These are phyloP conservation scores for Pneumocystis canis DNA, from an alignment of 1,139 yeast genomes.

Conservation along the genomic window DNA sequence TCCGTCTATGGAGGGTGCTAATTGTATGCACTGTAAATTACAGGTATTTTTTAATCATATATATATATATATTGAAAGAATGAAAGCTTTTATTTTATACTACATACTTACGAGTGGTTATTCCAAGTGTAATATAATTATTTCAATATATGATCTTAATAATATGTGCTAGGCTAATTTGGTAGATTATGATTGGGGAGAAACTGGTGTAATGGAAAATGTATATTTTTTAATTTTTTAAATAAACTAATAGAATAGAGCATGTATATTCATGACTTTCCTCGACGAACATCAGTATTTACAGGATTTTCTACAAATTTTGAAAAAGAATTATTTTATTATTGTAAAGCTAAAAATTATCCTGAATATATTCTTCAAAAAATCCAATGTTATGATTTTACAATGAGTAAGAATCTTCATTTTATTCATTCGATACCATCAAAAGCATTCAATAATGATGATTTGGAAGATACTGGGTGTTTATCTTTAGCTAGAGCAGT, in stretches of 20 bases:
- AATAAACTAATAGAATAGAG: conserved; percentile 9
- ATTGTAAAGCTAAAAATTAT: conserved; percentile 14
- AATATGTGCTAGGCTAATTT: conserved; percentile 16
- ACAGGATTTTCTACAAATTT: conserved; percentile 7
- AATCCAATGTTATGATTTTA: conserved; percentile 14
- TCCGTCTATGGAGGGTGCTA: neutral
- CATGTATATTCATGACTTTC: conserved; percentile 18
- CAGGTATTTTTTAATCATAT: neutral
- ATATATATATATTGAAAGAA: neutral
- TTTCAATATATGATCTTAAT: neutral
- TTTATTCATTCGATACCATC: conserved; percentile 19
- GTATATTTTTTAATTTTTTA: conserved; percentile 1
- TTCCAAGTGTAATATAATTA: conserved; percentile 12
- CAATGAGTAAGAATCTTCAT: conserved; percentile 11
- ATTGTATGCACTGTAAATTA: conserved; percentile 18
- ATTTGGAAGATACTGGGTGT: conserved; percentile 4
- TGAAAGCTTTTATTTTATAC: conserved; percentile 16
- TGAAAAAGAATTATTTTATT: conserved; percentile 13
- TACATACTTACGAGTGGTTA: conserved; percentile 14
- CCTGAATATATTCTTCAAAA: conserved; percentile 10
- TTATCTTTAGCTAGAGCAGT: conserved; percentile 6
- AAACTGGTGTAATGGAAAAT: conserved; percentile 16
- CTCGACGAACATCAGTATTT: conserved; percentile 3
- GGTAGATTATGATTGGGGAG: conserved; percentile 20
- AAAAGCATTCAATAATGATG: conserved; percentile 2